Conservation (phyloP, 2,329 filamentous ascomycete species). For the Chlorencoelia australis region DNA sequence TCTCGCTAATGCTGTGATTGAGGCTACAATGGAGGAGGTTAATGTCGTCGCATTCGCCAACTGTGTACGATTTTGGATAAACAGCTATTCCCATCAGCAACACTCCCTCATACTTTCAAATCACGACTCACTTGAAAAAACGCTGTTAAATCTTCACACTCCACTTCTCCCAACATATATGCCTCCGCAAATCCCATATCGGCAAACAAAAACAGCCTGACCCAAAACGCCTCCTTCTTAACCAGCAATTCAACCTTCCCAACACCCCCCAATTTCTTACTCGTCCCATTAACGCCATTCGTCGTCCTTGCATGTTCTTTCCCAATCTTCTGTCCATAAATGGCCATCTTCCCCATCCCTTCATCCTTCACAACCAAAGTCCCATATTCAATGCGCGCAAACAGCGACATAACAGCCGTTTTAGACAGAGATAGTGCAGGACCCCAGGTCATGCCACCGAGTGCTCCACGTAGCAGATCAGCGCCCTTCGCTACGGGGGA, state of each 20-base stretch:
- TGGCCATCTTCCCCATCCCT: conserved; percentile 31
- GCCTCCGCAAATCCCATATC: conserved; percentile 62
- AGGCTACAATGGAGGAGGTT: conserved; percentile 47
- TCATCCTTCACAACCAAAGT: conserved; percentile 40
- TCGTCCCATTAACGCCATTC: conserved; percentile 29
- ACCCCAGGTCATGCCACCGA: conserved; percentile 36
- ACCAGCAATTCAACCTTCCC: conserved; percentile 47
- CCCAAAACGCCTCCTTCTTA: conserved; percentile 59
- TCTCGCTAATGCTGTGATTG: conserved; percentile 47
- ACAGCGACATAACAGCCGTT: conserved; percentile 34
- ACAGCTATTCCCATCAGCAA: conserved; percentile 39
- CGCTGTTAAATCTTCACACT: conserved; percentile 53
- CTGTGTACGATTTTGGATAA: conserved; percentile 56
- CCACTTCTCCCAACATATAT: conserved; percentile 64
- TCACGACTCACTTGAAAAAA: conserved; percentile 49
- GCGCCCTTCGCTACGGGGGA: conserved; percentile 30
- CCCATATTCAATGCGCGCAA: conserved; percentile 38
- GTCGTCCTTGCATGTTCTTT: conserved; percentile 27
- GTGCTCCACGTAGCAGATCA: conserved; percentile 31
- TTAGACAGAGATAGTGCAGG: conserved; percentile 31
- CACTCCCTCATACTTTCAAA: too few species aligned
- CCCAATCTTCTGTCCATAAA: conserved; percentile 38
- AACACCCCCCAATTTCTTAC: conserved; percentile 30
- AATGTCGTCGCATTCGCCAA: conserved; percentile 55
- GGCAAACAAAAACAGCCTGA: conserved; percentile 56